These are phyloP conservation scores for Boletus barrowsii DNA, from an alignment of 768 basidiomycete species.

Conservation along the genomic window DNA sequence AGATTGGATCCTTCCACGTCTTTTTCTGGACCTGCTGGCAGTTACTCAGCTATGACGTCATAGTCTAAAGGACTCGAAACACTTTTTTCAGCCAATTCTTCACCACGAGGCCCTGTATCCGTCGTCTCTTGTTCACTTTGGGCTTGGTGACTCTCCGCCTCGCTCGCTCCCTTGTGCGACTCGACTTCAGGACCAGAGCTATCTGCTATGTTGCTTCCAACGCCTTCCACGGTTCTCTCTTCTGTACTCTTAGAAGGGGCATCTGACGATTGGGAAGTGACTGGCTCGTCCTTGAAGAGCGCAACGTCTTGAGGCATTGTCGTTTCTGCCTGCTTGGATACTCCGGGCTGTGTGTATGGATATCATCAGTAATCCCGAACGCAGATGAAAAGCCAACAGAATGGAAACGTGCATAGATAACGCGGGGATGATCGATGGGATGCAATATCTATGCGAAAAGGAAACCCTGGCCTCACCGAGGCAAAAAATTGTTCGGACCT, in stretches of 20 bases:
- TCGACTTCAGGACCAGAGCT: neutral
- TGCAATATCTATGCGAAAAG: neutral
- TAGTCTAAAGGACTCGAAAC: neutral
- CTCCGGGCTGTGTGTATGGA: constrained; percentile 1
- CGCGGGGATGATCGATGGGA: neutral
- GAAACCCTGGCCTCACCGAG: neutral
- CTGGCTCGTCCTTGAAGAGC: neutral
- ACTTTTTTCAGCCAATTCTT: constrained; percentile 11
- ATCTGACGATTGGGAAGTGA: neutral
- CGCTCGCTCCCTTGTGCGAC: neutral
- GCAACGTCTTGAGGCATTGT: neutral
- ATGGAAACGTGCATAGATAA: neutral
- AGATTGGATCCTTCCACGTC: neutral
- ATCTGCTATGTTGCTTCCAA: neutral
- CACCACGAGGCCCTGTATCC: neutral
- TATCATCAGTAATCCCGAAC: constrained; percentile 7
- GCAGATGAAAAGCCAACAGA: neutral
- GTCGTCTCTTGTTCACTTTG: neutral
- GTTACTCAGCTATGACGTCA: neutral
- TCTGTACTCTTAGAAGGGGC: neutral
- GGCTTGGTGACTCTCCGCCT: neutral
- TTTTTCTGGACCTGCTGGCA: neutral
- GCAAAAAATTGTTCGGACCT: neutral
- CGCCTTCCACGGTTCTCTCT: neutral
- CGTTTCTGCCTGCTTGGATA: neutral